These are phyloP conservation scores for Sporisorium reilianum DNA, from an alignment of 1,284 basidiomycete species.

Conservation along the genomic window DNA sequence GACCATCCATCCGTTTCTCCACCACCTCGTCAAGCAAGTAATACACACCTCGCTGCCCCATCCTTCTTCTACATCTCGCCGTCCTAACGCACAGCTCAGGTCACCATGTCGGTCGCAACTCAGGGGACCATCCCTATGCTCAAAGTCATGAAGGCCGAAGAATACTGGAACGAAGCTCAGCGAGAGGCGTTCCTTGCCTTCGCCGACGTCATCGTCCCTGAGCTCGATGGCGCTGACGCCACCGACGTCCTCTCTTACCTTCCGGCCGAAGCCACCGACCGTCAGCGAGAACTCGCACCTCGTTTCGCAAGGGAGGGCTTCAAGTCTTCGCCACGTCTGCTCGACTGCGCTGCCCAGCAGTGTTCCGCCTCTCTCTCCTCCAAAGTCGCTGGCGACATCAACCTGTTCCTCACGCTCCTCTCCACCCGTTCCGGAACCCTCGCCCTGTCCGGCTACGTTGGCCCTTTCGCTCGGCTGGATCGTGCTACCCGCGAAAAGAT, in stretches of 20 bases:
- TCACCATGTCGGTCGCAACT: conserved; percentile 35
- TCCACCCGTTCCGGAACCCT: conserved; percentile 61
- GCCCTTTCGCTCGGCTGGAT: conserved; percentile 60
- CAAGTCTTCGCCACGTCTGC: conserved; percentile 49
- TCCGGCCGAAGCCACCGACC: conserved; percentile 50
- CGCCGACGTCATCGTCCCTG: conserved; percentile 62
- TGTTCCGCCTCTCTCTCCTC: conserved; percentile 51
- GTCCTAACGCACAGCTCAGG: too few species aligned
- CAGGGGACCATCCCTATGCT: conserved; percentile 36
- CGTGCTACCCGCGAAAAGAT: conserved; percentile 37
- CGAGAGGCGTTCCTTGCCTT: conserved; percentile 58
- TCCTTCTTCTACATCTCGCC: too few species aligned
- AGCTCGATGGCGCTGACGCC: conserved; percentile 56
- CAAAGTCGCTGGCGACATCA: conserved; percentile 51
- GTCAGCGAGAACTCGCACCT: conserved; percentile 56
- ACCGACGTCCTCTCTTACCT: conserved; percentile 57
- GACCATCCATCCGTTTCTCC: neutral
- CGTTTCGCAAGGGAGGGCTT: conserved; percentile 60
- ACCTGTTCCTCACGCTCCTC: conserved; percentile 57
- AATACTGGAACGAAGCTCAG: conserved; percentile 47
- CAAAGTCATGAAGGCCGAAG: conserved; percentile 46
- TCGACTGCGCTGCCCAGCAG: conserved; percentile 62
- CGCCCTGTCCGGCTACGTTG: conserved; percentile 59
- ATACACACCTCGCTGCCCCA: too few species aligned
- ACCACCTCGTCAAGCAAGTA: too few species aligned